These are phyloP conservation scores for Cytospora paraplurivora DNA, from an alignment of 2,329 filamentous ascomycete species.

Conservation along the genomic window DNA sequence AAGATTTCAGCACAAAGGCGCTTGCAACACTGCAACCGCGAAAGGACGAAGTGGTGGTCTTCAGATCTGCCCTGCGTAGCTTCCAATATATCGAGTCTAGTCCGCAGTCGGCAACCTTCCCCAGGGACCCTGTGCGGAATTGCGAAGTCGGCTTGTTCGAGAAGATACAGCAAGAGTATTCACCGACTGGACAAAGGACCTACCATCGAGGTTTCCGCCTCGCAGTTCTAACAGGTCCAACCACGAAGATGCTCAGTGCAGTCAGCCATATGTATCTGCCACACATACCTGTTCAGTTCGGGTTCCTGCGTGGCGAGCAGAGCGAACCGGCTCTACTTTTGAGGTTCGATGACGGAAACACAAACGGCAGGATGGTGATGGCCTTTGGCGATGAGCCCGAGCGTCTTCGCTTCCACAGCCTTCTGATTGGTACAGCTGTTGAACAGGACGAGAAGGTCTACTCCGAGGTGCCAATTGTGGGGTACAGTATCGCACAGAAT, in stretches of 20 bases:
- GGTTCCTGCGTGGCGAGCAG: constrained; percentile 72
- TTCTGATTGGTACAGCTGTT: constrained; percentile 73
- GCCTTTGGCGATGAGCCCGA: constrained; percentile 76
- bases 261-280: constrained; percentile 71
- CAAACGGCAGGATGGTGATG: constrained; percentile 72
- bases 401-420: constrained; percentile 69
- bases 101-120: constrained; percentile 71
- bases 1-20: constrained; percentile 79
- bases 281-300: constrained; percentile 72
- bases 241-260: constrained; percentile 75
- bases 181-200: constrained; percentile 70
- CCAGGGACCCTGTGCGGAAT: constrained; percentile 69
- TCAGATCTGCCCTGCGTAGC: constrained; percentile 68
- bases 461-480: constrained; percentile 67
- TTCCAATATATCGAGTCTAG: constrained; percentile 82
- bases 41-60: constrained; percentile 69
- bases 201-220: constrained; percentile 81
- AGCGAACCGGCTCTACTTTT: constrained; percentile 70
- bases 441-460: constrained; percentile 69
- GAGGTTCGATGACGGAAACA: constrained; percentile 66
- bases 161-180: constrained; percentile 65
- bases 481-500: constrained; percentile 62
- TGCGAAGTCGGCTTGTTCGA: constrained; percentile 80
- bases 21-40: constrained; percentile 70
- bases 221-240: constrained; percentile 74